Conservation (phyloP, 768 basidiomycete species). For the Phaffia tasmanica region DNA sequence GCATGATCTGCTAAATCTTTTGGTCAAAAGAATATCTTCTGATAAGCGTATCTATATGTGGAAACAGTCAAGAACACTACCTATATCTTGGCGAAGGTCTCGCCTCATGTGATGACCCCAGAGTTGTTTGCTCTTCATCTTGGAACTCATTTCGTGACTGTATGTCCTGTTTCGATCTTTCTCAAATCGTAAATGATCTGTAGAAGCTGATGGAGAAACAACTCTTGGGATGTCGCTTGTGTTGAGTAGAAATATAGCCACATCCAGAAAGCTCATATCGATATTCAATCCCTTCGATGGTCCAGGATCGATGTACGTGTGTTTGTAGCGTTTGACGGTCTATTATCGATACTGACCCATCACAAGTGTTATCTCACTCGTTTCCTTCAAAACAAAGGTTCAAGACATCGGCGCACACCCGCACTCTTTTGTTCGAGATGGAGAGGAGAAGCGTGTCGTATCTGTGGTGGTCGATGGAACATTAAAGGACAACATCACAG, state of each 20-base stretch:
- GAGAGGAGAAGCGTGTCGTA: constrained; percentile 71
- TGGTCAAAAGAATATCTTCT: not conserved
- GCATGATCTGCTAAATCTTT: not conserved
- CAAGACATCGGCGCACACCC: constrained; percentile 46
- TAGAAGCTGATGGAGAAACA: too few relatives aligned
- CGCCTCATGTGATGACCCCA: constrained; percentile 70
- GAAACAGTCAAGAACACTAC: constrained; percentile 41
- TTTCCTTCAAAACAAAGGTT: constrained; percentile 26
- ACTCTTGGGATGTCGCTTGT: constrained; percentile 42
- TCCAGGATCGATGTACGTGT: constrained; percentile 51
- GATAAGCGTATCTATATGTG: constrained; percentile 3
- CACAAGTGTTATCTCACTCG: not conserved
- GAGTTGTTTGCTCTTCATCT: constrained; percentile 82
- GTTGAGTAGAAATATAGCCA: constrained; percentile 27
- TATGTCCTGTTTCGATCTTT: constrained; percentile 46
- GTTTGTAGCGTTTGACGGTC: not conserved
- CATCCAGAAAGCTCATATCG: constrained; percentile 30
- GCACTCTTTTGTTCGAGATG: constrained; percentile 77
- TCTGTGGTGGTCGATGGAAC: constrained; percentile 51
- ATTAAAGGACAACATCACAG: not conserved
- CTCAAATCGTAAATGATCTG: constrained; percentile 56
- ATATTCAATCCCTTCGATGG: constrained; percentile 54
- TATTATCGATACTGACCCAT: not conserved
- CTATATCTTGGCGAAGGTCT: constrained; percentile 62
- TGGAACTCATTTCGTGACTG: constrained; percentile 60